Percentiles rank a stretch among this genome's conserved stretches.
Evolutionary conservation across 306 rosid genomes (phyloP).

Genomic region (Aeschynomene evenia): DNA sequence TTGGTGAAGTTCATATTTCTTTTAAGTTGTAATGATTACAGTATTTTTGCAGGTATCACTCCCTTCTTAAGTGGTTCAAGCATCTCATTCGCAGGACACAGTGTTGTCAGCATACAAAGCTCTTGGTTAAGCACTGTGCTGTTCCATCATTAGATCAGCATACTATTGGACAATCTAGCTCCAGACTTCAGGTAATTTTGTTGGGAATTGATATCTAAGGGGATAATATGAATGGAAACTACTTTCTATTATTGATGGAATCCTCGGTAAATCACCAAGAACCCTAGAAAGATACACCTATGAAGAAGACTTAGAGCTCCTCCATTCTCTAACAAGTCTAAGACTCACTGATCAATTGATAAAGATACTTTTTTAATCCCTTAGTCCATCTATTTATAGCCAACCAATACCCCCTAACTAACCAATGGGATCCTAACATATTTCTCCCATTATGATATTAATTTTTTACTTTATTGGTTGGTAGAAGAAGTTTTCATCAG

Average conservation of each 20-base stretch:
- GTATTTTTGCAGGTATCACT: conserved; percentile 55
- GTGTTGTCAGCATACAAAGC: conserved; percentile 49
- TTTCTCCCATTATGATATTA: conserved; percentile 23
- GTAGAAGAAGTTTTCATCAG: background rate
- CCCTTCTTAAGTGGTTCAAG: conserved; percentile 59
- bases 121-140: conserved; percentile 76
- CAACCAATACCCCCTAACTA: too few species aligned
- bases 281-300: too few species aligned
- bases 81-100: conserved; percentile 56
- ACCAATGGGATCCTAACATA: too few species aligned
- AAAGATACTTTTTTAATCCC: too few species aligned
- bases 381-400: too few species aligned
- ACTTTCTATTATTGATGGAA: too few species aligned
- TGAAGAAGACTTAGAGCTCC: too few species aligned
- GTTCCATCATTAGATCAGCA: conserved; percentile 38
- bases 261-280: too few species aligned
- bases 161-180: conserved; percentile 29
- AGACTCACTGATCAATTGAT: too few species aligned
- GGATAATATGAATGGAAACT: too few species aligned
- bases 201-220: too few species aligned
- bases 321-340: too few species aligned
- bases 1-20: conserved; percentile 14
- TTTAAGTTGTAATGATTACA: conserved; percentile 23
- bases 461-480: conserved; percentile 12
- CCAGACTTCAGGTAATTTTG: conserved; percentile 57